A percentile compares a stretch with the other conserved stretches of the same genome.
These are phyloP conservation scores for Sungouiella blattae DNA, from an alignment of 805 yeast genomes.

Conservation along the genomic window DNA sequence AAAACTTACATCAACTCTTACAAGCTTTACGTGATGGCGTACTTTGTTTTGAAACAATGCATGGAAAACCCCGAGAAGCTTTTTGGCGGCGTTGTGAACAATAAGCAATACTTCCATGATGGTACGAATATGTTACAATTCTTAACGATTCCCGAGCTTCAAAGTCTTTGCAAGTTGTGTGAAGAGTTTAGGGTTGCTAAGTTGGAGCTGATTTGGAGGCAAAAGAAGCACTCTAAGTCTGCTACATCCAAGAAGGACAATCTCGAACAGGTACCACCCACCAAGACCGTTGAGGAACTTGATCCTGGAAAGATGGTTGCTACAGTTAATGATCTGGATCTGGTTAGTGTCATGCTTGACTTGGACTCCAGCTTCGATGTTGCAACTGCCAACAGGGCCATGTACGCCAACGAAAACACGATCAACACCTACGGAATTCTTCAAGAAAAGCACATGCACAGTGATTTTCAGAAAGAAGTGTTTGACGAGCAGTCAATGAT, in stretches of 20 bases:
- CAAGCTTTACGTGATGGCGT: slow-evolving; percentile 38
- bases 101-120: slow-evolving; percentile 27
- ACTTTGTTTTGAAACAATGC: slow-evolving; percentile 38
- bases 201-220: slow-evolving; percentile 16
- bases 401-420: slow-evolving; percentile 15
- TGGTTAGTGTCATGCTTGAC: neutral
- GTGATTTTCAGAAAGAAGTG: slow-evolving; percentile 9
- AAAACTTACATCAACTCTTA: slow-evolving; percentile 38
- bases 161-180: slow-evolving; percentile 32
- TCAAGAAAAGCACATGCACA: slow-evolving; percentile 12
- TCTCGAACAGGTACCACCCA: neutral
- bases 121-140: slow-evolving; percentile 40
- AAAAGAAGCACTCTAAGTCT: slow-evolving; percentile 13
- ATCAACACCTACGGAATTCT: slow-evolving; percentile 15
- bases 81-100: slow-evolving; percentile 27
- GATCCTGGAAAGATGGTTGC: neutral
- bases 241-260: neutral
- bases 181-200: slow-evolving; percentile 39
- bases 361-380: slow-evolving; percentile 8
- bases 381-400: slow-evolving; percentile 13
- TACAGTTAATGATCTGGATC: neutral
- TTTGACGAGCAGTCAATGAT: slow-evolving; percentile 16
- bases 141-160: slow-evolving; percentile 32
- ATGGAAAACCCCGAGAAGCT: slow-evolving; percentile 37
- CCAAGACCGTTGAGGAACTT: neutral